Conservation (phyloP, 208 protist species). For the Leishmania guyanensis region DNA sequence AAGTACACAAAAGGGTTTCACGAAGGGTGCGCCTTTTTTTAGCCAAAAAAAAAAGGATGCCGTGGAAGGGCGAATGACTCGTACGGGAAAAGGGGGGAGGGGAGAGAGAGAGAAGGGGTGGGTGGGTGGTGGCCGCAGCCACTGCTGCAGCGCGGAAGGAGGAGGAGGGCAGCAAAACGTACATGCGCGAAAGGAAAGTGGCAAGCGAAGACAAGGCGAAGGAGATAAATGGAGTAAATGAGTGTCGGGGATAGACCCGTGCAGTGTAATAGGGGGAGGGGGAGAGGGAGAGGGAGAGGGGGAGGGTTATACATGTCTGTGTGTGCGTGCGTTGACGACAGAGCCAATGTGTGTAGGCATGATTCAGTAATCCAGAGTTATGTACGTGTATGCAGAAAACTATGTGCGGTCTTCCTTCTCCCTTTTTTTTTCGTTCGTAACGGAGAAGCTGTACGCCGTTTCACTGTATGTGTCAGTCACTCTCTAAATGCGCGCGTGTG, state of each 20-base stretch:
- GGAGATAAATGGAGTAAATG: background rate
- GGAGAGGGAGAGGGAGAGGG: background rate
- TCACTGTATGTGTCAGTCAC: background rate
- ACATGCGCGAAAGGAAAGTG: background rate
- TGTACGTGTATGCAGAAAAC: too few species aligned
- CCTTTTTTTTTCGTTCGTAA: too few species aligned
- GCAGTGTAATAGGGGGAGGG: background rate
- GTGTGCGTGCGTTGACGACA: background rate
- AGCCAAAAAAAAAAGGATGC: background rate
- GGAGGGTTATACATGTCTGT: background rate
- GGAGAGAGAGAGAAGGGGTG: background rate
- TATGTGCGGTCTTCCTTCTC: too few species aligned
- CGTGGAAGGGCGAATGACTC: conserved; percentile 1
- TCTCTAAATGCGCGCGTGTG: background rate
- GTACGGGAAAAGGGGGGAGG: background rate
- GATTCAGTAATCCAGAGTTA: background rate
- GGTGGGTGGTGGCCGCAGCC: background rate
- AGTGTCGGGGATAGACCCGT: background rate
- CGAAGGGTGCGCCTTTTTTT: too few species aligned
- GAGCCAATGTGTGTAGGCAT: background rate
- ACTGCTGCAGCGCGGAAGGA: too few species aligned
- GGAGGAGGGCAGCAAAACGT: background rate
- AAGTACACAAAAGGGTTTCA: background rate
- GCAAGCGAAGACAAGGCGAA: background rate
- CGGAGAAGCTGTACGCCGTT: too few species aligned